Base-by-base conservation (phyloP, 495 filamentous ascomycete genomes). In the Aspergillus panamensis region DNA sequence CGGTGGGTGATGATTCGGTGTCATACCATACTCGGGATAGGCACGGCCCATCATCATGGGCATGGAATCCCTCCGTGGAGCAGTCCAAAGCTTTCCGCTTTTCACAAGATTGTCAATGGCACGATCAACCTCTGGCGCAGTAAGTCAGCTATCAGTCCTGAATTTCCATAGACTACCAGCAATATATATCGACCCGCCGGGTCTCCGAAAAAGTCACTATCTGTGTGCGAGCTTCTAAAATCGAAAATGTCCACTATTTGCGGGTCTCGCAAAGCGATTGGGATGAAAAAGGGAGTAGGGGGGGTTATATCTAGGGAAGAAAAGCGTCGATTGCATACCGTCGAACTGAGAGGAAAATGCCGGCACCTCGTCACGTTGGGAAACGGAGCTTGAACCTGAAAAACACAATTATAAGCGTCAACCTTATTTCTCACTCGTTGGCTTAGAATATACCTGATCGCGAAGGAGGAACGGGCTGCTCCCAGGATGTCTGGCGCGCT, bases 81-180 rank as follows among this genome's bases (percentile, higher is more conserved):
- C 80, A 67, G 77, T 80, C 76, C 92, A 96, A 76, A 92, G 85
- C 79, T 97, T 97, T 30, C 92, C 92, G 72, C 90, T 96, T 80
- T 96, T 96, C 65, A 89, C 81, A 51, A 98, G 83, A 71, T 98
- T 98, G 66, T 98, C 94, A 66, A 92, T 81, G 61, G 94, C 94
- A 62, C 94, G 87, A 53, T 97, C 93, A 66, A 98, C 89, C 87
- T 98, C 94, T 97, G 65, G n/a, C 62, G 33, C 58, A 39, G 5
- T 42, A 53, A 60, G 65, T 76, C 48, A 74, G 67, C 55, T 53
- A 63, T 53, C 42, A 40, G 25, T 62, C 60, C 37, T 30, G 40
- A n/a, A 39, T n/a, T 54, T 19, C n/a, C 44, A 14, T 32, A 39
- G 25, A 45, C 30, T 55, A 20, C 35, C 31, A 25, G 25, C 25